These are phyloP conservation scores for Stephania cephalantha DNA, from an alignment of 164 flowering plant species.

Conservation along the genomic window DNA sequence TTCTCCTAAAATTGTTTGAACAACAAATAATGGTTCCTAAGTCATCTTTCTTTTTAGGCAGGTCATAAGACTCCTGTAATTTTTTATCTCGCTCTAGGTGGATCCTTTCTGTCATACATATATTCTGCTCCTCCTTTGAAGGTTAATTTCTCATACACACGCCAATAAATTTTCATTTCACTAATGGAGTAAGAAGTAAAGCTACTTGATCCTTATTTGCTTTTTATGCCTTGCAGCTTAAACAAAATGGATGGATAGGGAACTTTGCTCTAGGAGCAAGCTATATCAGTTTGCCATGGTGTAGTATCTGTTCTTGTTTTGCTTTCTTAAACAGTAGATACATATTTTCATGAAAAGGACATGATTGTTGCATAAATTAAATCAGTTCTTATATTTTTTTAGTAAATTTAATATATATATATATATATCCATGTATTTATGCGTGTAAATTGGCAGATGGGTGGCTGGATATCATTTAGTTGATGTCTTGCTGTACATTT, in stretches of 20 bases:
- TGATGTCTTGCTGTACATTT: not conserved
- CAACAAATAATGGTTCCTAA: not conserved
- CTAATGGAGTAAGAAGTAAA: constrained; percentile 3
- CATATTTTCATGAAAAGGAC: not conserved
- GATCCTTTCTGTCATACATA: constrained; percentile 83
- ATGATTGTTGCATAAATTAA: not conserved
- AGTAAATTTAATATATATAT: too few species aligned
- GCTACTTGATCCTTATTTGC: not conserved
- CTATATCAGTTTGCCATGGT: constrained; percentile 98
- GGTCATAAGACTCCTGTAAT: constrained; percentile 74
- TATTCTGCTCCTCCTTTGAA: constrained; percentile 97
- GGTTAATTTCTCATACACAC: constrained; percentile 31
- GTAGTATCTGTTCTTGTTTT: constrained; percentile 7
- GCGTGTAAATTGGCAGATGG: too few species aligned
- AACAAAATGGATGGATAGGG: constrained; percentile 99
- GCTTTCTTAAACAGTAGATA: not conserved
- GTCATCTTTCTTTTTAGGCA: constrained; percentile 49
- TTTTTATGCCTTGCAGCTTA: constrained; percentile 54
- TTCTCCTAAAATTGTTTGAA: not conserved
- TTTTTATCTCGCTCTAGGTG: constrained; percentile 93
- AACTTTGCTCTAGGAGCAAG: constrained; percentile 98
- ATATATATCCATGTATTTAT: too few species aligned
- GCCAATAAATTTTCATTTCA: not conserved
- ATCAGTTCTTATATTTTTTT: not conserved
- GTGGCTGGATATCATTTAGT: not conserved